These are phyloP conservation scores for Auxenochlorella protothecoides DNA, from an alignment of 139 green algal genomes.

Conservation along the genomic window DNA sequence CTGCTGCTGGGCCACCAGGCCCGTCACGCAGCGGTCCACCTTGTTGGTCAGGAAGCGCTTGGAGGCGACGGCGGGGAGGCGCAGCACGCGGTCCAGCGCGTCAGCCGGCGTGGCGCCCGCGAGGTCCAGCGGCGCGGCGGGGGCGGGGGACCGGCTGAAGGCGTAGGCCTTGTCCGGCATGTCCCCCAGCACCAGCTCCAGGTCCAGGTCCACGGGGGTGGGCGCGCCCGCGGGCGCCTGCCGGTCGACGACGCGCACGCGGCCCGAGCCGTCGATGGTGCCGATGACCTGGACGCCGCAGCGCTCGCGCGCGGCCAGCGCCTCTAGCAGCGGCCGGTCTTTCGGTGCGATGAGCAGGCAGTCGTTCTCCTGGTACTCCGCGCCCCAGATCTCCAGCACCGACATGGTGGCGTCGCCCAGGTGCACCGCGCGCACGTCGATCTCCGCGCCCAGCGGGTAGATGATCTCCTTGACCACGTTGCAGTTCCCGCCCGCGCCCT, in stretches of 20 bases:
- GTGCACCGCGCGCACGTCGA: slow-evolving; percentile 85
- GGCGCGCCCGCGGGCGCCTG: slow-evolving; percentile 38
- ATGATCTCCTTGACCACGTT: slow-evolving; percentile 99
- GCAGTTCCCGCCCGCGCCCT: slow-evolving; percentile 97
- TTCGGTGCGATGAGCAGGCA: slow-evolving; percentile 80
- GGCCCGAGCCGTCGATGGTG: slow-evolving; percentile 76
- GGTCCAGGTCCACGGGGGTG: slow-evolving; percentile 82
- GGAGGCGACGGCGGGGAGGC: slow-evolving; percentile 81
- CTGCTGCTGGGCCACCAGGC: slow-evolving; percentile 95
- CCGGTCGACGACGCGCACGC: slow-evolving; percentile 74
- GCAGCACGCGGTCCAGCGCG: slow-evolving; percentile 72
- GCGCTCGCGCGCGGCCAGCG: slow-evolving; percentile 83
- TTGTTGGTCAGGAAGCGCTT: slow-evolving; percentile 99
- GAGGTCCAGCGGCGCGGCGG: neutral
- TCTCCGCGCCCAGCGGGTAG: slow-evolving; percentile 89
- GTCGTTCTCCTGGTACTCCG: slow-evolving; percentile 99
- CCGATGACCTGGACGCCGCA: slow-evolving; percentile 93
- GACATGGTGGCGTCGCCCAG: slow-evolving; percentile 91
- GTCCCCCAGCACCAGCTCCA: slow-evolving; percentile 94
- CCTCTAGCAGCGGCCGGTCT: slow-evolving; percentile 54
- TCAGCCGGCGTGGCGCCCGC: slow-evolving; percentile 23
- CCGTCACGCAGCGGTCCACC: slow-evolving; percentile 85
- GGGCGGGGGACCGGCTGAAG: neutral
- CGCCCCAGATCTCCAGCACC: slow-evolving; percentile 99
- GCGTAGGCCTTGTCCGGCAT: slow-evolving; percentile 95